phyloP scores from a whole-genome alignment of 345 rosid species.

The Gossypium raimondii region DNA sequence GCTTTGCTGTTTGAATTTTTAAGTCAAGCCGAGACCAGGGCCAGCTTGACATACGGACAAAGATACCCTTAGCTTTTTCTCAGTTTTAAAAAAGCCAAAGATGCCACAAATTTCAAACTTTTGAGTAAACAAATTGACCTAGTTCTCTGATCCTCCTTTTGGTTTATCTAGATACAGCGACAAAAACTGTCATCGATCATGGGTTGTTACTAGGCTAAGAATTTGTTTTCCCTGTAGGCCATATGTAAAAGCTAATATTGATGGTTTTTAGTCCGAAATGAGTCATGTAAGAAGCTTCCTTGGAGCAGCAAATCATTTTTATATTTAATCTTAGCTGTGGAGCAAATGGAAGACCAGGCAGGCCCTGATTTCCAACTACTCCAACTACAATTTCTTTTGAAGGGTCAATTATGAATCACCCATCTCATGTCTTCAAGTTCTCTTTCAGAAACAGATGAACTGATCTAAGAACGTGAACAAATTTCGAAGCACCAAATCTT shows the following conservation, averaged over 20 bases:
- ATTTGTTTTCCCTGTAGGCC: neutral
- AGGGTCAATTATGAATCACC: neutral
- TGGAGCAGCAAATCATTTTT: neutral
- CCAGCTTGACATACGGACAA: too few species aligned
- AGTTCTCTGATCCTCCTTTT: neutral
- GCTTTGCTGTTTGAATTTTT: too few species aligned
- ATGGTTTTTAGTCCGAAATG: neutral
- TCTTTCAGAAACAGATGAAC: neutral
- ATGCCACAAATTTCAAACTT: neutral
- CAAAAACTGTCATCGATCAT: neutral
- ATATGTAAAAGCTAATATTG: neutral
- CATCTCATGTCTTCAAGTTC: neutral
- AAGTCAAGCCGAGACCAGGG: too few species aligned
- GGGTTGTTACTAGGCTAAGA: neutral
- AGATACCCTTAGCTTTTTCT: too few species aligned
- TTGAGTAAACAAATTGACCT: neutral
- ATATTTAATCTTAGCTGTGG: neutral
- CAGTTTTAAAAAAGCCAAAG: neutral
- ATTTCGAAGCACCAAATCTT: neutral
- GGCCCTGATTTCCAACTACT: slow-evolving; percentile 7
- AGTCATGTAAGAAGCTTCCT: neutral
- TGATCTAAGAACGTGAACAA: neutral
- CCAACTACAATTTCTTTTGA: neutral
- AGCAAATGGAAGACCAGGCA: neutral
- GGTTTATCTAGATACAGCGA: neutral